These are phyloP conservation scores for Teratosphaeriaceae sp. DNA, from an alignment of 2,329 filamentous ascomycete genomes.

Conservation along the genomic window DNA sequence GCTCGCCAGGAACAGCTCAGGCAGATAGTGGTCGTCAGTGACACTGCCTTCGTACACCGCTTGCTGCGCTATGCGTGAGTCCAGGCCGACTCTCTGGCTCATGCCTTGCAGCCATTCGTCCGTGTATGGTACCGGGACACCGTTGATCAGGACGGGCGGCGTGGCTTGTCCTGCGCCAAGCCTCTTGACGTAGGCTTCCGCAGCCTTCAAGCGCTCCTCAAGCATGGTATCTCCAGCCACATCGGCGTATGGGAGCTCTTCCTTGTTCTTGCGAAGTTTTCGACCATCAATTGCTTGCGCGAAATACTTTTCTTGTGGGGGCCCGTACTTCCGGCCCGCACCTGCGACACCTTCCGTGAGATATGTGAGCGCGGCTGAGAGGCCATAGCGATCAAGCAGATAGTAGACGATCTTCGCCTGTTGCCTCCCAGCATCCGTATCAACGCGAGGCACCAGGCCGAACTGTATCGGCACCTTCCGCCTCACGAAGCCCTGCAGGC, in stretches of 20 bases:
- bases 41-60: constrained; percentile 63
- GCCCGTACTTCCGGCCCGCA: constrained; percentile 44
- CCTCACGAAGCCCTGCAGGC: constrained; percentile 66
- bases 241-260: constrained; percentile 52
- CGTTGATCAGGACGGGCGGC: constrained; percentile 70
- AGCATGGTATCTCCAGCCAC: constrained; percentile 55
- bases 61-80: constrained; percentile 70
- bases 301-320: constrained; percentile 47
- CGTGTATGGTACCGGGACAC: constrained; percentile 61
- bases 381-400: constrained; percentile 70
- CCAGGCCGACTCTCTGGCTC: constrained; percentile 63
- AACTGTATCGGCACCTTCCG: constrained; percentile 79
- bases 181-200: constrained; percentile 62
- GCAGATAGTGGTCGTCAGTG: constrained; percentile 65
- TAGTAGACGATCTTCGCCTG: constrained; percentile 78
- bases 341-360: constrained; percentile 45
- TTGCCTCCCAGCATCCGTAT: constrained; percentile 51
- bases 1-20: constrained; percentile 62
- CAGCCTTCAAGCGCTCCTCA: constrained; percentile 48
- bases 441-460: constrained; percentile 69
- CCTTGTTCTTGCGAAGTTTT: constrained; percentile 47
- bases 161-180: constrained; percentile 57
- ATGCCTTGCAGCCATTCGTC: constrained; percentile 68
- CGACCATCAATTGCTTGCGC: constrained; percentile 53
- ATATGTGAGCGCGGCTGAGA: constrained; percentile 63